Evolutionary conservation across 176 grass and related monocot genomes (phyloP).

Genomic region (Musa troglodytarum): DNA sequence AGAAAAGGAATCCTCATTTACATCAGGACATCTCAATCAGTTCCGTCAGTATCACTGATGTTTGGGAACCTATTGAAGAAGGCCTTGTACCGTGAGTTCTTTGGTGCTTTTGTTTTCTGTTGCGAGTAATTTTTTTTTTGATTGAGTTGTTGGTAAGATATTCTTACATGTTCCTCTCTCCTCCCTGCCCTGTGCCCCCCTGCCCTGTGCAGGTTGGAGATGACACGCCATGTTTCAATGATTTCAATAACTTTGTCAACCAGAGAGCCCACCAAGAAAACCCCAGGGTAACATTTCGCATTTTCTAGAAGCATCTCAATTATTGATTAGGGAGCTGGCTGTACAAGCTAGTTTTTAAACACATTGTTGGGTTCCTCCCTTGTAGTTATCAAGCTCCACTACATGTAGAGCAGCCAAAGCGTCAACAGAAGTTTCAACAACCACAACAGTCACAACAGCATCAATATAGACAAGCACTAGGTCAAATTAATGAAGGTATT

Average conservation of each 20-base stretch:
- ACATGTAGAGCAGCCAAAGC: conserved; percentile 46
- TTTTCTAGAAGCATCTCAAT: background rate
- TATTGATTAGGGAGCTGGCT: conserved; percentile 3
- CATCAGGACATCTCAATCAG: conserved; percentile 76
- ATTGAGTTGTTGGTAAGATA: background rate
- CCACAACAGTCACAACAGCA: conserved; percentile 63
- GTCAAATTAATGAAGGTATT: conserved; percentile 22
- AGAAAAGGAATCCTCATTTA: conserved; percentile 70
- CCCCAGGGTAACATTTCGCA: conserved; percentile 55
- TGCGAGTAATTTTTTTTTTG: background rate
- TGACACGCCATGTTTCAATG: conserved; percentile 96
- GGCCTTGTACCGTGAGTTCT: conserved; percentile 70
- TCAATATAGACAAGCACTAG: conserved; percentile 62
- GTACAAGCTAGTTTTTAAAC: background rate
- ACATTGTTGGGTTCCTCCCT: background rate
- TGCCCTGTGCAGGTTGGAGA: conserved; percentile 62
- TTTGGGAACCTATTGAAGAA: conserved; percentile 98
- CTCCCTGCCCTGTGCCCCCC: background rate
- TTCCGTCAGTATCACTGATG: conserved; percentile 91
- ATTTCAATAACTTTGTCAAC: conserved; percentile 88
- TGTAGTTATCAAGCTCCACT: conserved; percentile 83
- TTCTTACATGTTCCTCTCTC: background rate
- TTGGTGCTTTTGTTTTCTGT: background rate
- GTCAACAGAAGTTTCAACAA: conserved; percentile 64
- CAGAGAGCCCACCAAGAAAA: conserved; percentile 56